A percentile compares a stretch with the other conserved stretches of the same genome.
These are phyloP conservation scores for Boletellus dicymbophilus DNA, from an alignment of 1,284 basidiomycete species.

Conservation along the genomic window DNA sequence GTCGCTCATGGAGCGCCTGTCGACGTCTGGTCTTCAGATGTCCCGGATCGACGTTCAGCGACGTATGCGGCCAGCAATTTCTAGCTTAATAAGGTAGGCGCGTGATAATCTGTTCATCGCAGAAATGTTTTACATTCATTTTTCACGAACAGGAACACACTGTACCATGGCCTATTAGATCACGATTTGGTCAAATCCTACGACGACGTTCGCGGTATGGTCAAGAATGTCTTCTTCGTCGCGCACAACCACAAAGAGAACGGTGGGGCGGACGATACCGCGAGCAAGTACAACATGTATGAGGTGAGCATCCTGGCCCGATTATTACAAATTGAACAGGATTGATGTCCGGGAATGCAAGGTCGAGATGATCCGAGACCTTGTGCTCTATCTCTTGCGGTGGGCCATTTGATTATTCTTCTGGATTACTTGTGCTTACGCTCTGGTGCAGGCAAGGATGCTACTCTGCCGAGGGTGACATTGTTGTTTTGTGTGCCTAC, in stretches of 20 bases:
- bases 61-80: constrained; percentile 60
- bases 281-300: constrained; percentile 63
- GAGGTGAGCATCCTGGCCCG: too few relatives aligned
- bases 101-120: too few relatives aligned
- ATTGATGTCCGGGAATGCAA: constrained; percentile 27
- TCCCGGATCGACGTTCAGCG: constrained; percentile 60
- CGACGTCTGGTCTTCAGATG: constrained; percentile 52
- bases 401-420: constrained; percentile 28
- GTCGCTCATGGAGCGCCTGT: constrained; percentile 64
- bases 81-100: constrained; percentile 46
- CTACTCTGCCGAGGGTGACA: constrained; percentile 63
- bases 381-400: constrained; percentile 67
- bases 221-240: constrained; percentile 60
- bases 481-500: constrained; percentile 76
- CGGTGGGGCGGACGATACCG: constrained; percentile 53
- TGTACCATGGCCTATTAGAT: constrained; percentile 62
- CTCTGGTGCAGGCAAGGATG: constrained; percentile 50
- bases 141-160: constrained; percentile 42
- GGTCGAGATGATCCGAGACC: constrained; percentile 70
- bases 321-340: too few relatives aligned
- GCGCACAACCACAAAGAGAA: constrained; percentile 57
- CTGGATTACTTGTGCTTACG: not conserved
- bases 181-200: constrained; percentile 52
- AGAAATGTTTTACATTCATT: too few relatives aligned
- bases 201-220: constrained; percentile 55